Base-by-base conservation (phyloP, 768 basidiomycete genomes). In the Tricholoma hemisulphureum region DNA sequence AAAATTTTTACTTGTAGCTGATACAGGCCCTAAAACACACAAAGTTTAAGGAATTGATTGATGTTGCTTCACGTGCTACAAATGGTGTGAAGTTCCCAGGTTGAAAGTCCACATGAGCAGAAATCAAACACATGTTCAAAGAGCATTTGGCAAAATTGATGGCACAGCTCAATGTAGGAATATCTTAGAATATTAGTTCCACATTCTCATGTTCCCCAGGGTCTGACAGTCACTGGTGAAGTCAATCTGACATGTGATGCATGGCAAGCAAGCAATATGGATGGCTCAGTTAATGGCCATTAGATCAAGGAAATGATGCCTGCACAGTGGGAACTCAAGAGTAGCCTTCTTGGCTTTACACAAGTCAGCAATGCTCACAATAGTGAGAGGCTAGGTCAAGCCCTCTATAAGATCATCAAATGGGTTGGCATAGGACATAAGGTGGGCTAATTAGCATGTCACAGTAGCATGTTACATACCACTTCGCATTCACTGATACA, bases 201-300 rank as follows among this genome's bases (percentile, higher is more conserved):
- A 10, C 16, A n/a, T 14, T 18, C 28, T 51, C n/a, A 51, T 51
- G 31, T 51, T 29, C 7, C 21, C 34, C 9, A 43, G 31, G 32
- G 29, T 29, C 4, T 20, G 4, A 29, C 32, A 4, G 39, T 58
- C 29, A 53, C 20, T 16, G 39, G 51, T 4, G 49, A 50, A 14
- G 65, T 76, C 20, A 73, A 59, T 32, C 51, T 75, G 1, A 79
- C 77, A 0, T 74, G 71, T 55, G 72, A 80, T 54, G 71, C 67
- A 1, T 79, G 77, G 77, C 73, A n/a, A n/a, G n/a, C n/a, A n/a
- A n/a, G n/a, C n/a, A n/a, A n/a, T n/a, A n/a, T n/a, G n/a, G n/a
- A 76, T n/a, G n/a, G n/a, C n/a, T n/a, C n/a, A n/a, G n/a, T n/a
- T n/a, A n/a, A n/a, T n/a, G n/a, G n/a, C n/a, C n/a, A n/a, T n/a